Evolutionary conservation across 2,329 filamentous ascomycete species (phyloP), one percentile per base, ranked within the genome.

Genomic region (Aureobasidium pullulans): DNA sequence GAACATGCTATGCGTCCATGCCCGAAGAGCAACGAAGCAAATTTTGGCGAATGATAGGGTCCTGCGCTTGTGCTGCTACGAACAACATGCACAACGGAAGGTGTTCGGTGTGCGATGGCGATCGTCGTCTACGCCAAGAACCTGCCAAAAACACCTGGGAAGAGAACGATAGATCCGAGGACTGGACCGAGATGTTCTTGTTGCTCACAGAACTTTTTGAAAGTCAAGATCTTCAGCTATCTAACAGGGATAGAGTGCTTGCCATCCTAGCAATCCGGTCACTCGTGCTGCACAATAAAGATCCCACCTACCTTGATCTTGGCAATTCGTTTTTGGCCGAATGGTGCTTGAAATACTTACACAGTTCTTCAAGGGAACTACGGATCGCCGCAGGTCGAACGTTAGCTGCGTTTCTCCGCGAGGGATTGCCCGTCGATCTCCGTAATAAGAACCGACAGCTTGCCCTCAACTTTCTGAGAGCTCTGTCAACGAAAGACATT

Each of bases 361-460:
- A 87, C 63, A 96, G 92, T 71, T 95, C 92, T 1, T 73, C 90
- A 19, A 83, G 93, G 68, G 94, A 97, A 70, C 76, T 97, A 31
- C 85, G 93, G 34, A 83, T 96, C 66, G 87, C 87, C 39, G 88
- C 92, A 60, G 88, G 87, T 78, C 81, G 83, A 61, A 84, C 86
- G 0, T 70, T 93, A 29, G 78, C 84, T 49, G 76, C 80, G 0
- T 95, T 94, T 70, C 73, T 92, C 37, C 76, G 78, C 56, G 72
- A 76, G 44, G 69, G 73, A 57, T 66, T 82, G 39, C 72, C 78
- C 15, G 67, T 72, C 42, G 75, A 78, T 37, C 69, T 84, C 3
- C 73, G 81, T 5, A 73, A 77, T 37, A 81, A 78, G 58, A 94
- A 96, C 66, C 82, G 89, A 59, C 81, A 86, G 52, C 83, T 84